phyloP scores from a whole-genome alignment of 2,329 filamentous ascomycete genomes.

The Xylariaceae sp. region DNA sequence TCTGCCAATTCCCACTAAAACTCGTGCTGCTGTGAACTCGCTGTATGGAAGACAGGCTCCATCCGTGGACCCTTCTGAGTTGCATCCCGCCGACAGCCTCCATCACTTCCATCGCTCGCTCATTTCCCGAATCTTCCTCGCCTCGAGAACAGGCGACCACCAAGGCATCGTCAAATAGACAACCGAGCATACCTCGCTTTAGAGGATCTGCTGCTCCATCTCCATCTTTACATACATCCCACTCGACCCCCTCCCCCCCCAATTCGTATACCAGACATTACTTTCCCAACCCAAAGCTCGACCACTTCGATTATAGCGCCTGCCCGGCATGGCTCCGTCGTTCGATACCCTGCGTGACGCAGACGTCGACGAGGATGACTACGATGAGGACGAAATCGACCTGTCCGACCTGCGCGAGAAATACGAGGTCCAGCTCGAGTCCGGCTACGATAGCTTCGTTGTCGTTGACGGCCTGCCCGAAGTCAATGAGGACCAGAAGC shows the following conservation, averaged over 20 bases:
- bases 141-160: too few relatives aligned
- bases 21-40: too few relatives aligned
- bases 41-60: too few relatives aligned
- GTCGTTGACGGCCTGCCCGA: constrained; percentile 91
- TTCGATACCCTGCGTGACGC: constrained; percentile 92
- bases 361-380: constrained; percentile 79
- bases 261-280: neutral
- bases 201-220: neutral
- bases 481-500: constrained; percentile 85
- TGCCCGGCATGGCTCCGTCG: constrained; percentile 78
- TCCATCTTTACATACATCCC: neutral
- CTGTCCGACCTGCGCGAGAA: constrained; percentile 91
- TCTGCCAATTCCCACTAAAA: too few relatives aligned
- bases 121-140: too few relatives aligned
- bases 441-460: constrained; percentile 93
- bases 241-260: constrained; percentile 1
- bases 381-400: constrained; percentile 90
- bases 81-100: too few relatives aligned
- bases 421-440: constrained; percentile 92
- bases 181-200: neutral
- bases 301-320: constrained; percentile 4
- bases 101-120: too few relatives aligned
- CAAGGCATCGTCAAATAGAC: neutral
- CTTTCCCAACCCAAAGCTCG: constrained; percentile 1
- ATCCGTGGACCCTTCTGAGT: too few relatives aligned